These are phyloP conservation scores for Wickerhamiella azymoides DNA, from an alignment of 805 yeast genomes.

Conservation along the genomic window DNA sequence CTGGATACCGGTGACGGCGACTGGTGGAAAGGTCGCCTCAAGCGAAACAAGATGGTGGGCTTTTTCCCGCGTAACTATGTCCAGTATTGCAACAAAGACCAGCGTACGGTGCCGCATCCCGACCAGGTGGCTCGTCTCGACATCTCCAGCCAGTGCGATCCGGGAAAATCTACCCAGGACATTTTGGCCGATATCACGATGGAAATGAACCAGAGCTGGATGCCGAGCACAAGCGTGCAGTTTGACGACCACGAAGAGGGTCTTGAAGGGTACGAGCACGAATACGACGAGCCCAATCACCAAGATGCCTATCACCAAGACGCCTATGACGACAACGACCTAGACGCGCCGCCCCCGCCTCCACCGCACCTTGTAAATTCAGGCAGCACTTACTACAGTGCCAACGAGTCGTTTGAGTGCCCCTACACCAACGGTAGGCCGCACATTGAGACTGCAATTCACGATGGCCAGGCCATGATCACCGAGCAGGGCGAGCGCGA, in stretches of 20 bases:
- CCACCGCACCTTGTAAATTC: constrained; percentile 24
- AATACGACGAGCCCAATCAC: neutral
- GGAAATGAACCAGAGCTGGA: constrained; percentile 16
- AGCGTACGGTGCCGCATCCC: constrained; percentile 9
- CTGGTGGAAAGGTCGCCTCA: constrained; percentile 80
- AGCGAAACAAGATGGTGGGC: constrained; percentile 72
- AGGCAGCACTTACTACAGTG: neutral
- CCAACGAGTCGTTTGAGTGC: neutral
- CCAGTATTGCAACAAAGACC: constrained; percentile 30
- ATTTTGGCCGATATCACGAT: constrained; percentile 19
- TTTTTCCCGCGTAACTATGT: constrained; percentile 82
- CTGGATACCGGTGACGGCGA: constrained; percentile 67
- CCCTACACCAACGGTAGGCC: constrained; percentile 6
- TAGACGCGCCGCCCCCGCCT: constrained; percentile 23
- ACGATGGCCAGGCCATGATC: constrained; percentile 4
- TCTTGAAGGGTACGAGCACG: no score
- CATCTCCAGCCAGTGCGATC: neutral
- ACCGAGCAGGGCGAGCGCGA: constrained; percentile 4
- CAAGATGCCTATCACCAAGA: constrained; percentile 6
- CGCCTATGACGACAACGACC: neutral
- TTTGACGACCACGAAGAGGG: neutral
- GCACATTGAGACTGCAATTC: neutral
- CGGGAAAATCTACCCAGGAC: constrained; percentile 18
- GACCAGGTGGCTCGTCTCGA: constrained; percentile 4
- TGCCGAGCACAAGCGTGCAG: constrained; percentile 10